Base-by-base conservation (phyloP, 495 filamentous ascomycete species). In the Evernia prunastri region DNA sequence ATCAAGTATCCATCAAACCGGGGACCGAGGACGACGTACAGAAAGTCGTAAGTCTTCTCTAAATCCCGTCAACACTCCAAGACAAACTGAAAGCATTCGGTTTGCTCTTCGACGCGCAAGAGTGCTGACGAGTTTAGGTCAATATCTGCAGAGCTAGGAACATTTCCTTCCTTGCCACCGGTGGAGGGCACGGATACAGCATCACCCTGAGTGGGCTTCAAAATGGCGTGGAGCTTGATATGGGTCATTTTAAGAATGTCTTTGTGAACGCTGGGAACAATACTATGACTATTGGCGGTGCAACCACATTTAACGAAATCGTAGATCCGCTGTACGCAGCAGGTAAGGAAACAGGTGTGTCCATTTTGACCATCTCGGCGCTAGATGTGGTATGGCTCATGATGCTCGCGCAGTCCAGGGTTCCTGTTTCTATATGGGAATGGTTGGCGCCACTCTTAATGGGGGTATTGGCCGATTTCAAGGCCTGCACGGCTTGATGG, bases 401-500 rank as follows among this genome's bases (percentile, higher is more conserved):
- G n/a, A n/a, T n/a, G n/a, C n/a, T n/a, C n/a, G n/a, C n/a, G n/a
- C n/a, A n/a, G n/a, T n/a, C n/a, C n/a, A n/a, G n/a, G n/a, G n/a
- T n/a, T n/a, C n/a, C n/a, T n/a, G n/a, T n/a, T n/a, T n/a, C n/a
- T 71, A 66, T 37, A 66, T 72, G 8, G 74, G 78, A 20, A 67
- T 76, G 36, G 65, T 74, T n/a, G 75, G 76, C 8, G 58, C 64
- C 4, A 65, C 69, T 13, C 67, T 77, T 17, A 74, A 75, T 36
- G 77, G 74, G 4, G 78, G 78, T 11, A n/a, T 72, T 15, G 72
- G 73, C 13, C 66, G 69, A 2, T 59, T 71, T 10, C 59, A 73
- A n/a, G 75, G 76, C 23, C 43, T 68, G 2, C 67, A 75, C 31
- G 77, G 78, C 35, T 63, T 78, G 60, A 71, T 74, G 20, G 58